Conservation (phyloP, 2,329 filamentous ascomycete genomes). For the Sclerotinia glacialis region DNA sequence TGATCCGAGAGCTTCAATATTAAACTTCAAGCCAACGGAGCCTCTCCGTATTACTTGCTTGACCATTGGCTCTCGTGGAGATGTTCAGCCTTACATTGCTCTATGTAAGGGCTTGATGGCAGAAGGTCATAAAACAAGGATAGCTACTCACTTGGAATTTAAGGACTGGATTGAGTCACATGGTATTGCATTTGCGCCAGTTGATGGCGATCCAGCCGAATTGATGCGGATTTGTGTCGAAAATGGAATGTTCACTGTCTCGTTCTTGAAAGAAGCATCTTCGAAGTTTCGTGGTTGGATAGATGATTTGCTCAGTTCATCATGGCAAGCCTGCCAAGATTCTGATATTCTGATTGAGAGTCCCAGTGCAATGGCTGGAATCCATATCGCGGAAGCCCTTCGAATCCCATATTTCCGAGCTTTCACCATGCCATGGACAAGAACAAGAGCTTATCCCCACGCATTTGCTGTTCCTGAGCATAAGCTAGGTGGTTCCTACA, state of each 20-base stretch:
- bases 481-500: conserved; percentile 94
- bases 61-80: conserved; percentile 91
- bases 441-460: conserved; percentile 92
- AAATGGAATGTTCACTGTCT: conserved; percentile 93
- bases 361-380: conserved; percentile 94
- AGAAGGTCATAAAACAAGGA: conserved; percentile 81
- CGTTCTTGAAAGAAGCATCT: conserved; percentile 85
- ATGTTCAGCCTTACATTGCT: conserved; percentile 97
- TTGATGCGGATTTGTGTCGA: conserved; percentile 96
- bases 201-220: conserved; percentile 89
- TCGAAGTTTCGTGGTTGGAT: conserved; percentile 92
- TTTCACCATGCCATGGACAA: conserved; percentile 98
- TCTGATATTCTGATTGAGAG: conserved; percentile 92
- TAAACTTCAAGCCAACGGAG: conserved; percentile 84
- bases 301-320: conserved; percentile 77
- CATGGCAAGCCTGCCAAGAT: conserved; percentile 80
- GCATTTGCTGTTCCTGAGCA: conserved; percentile 90
- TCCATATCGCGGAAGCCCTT: conserved; percentile 93
- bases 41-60: conserved; percentile 84
- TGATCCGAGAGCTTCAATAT: conserved; percentile 79
- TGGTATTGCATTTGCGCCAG: conserved; percentile 85
- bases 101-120: conserved; percentile 85
- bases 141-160: conserved; percentile 91
- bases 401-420: conserved; percentile 93
- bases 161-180: conserved; percentile 85